Base-by-base conservation (phyloP, 2,329 filamentous ascomycete genomes). In the Sporothrix humicola region DNA sequence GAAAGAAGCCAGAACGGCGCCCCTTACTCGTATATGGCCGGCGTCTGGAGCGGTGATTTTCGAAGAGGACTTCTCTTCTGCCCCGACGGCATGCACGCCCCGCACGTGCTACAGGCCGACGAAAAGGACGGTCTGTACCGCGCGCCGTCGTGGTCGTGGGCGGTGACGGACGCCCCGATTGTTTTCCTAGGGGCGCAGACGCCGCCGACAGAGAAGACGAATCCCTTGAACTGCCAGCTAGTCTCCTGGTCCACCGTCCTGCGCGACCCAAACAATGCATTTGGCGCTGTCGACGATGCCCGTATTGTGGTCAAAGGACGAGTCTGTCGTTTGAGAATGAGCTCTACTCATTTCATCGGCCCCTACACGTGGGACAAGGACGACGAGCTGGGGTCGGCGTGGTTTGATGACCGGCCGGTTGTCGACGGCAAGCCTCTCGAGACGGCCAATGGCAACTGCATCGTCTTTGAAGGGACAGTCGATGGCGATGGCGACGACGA, bases 141-240 rank as follows among this genome's bases (percentile, higher is more conserved):
- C 10, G 72, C 72, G 6, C 72, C 72, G 7, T 73, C 72, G 2
- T 73, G 72, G 72, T 73, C 72, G 15, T 73, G 72, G 72, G 72
- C 72, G 23, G 46, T 69, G 31, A 73, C 69, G 9, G 72, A 73
- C 9, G 42, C 52, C 2, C 50, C 61, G 1, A 69, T 74, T 26
- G 8, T n/a, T 15, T 71, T 73, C 31, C 10, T 69, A 5, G n/a
- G 44, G 1, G 58, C 66, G 3, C n/a, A 56, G 9, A 31, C 48
- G 69, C 48, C 58, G 2, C 10, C 12, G 23, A 9, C 9, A 2
- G 31, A 15, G 5, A 20, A 17, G 6, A 54, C 65, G 3, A 56
- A 23, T n/a, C 54, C 68, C 1, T 10, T 66, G 4, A 71, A 71
- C n/a, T 8, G 58, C 4, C 20, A 59, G 42, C 59, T 73, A 7